Conservation (phyloP, 2,329 filamentous ascomycete species). For the Pseudogymnoascus sp. region DNA sequence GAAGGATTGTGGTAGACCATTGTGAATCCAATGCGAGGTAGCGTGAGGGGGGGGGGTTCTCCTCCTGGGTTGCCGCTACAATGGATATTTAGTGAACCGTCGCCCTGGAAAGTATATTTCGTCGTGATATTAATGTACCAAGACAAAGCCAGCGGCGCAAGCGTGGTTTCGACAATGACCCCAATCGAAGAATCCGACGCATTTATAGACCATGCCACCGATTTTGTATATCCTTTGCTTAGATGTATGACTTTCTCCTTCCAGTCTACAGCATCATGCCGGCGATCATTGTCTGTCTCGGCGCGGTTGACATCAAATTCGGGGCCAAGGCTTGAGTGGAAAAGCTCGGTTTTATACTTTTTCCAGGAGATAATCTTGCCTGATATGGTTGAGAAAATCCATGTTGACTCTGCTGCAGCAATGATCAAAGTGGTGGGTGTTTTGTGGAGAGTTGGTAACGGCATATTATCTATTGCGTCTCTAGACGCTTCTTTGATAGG, state of each 20-base stretch:
- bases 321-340: slow-evolving; percentile 32
- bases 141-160: slow-evolving; percentile 7
- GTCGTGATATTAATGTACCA: background rate
- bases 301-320: slow-evolving; percentile 37
- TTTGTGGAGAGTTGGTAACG: slow-evolving; percentile 14
- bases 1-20: slow-evolving; percentile 10
- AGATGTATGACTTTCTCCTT: slow-evolving; percentile 20
- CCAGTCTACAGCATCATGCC: slow-evolving; percentile 37
- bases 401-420: slow-evolving; percentile 25
- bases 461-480: too few species aligned
- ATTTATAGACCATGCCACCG: background rate
- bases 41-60: background rate
- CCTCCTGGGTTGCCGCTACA: background rate
- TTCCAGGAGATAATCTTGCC: slow-evolving; percentile 37
- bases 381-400: slow-evolving; percentile 35
- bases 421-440: slow-evolving; percentile 21
- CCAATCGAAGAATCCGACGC: background rate
- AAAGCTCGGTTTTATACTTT: slow-evolving; percentile 31
- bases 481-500: slow-evolving; percentile 17
- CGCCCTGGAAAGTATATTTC: background rate
- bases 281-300: slow-evolving; percentile 39
- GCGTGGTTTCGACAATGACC: background rate
- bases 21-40: slow-evolving; percentile 10
- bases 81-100: background rate
- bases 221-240: background rate